These are phyloP conservation scores for Kalmusia sp. DNA, from an alignment of 2,329 filamentous ascomycete genomes.

Conservation along the genomic window DNA sequence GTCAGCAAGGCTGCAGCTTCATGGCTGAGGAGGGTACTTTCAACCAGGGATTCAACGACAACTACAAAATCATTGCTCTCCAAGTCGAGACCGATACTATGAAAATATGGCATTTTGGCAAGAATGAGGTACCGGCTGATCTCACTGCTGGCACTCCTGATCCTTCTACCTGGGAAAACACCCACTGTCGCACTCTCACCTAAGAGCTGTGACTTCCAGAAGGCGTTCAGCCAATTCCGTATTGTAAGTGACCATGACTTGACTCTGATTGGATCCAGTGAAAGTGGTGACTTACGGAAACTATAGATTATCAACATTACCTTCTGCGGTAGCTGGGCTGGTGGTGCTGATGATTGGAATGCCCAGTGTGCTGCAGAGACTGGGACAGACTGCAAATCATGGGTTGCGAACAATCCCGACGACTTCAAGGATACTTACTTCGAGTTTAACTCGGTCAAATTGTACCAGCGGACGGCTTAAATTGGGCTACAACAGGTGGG, in stretches of 20 bases:
- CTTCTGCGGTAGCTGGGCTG: slow-evolving; percentile 7
- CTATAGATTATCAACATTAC: slow-evolving; percentile 4
- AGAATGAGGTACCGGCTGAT: slow-evolving; percentile 3
- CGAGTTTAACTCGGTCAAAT: slow-evolving; percentile 9
- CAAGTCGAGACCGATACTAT: slow-evolving; percentile 1
- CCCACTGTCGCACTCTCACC: slow-evolving; percentile 3
- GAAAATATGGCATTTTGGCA: slow-evolving; percentile 1
- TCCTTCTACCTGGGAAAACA: slow-evolving; percentile 1
- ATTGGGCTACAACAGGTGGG: too few species aligned
- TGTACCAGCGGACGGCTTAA: not conserved
- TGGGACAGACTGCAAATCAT: slow-evolving; percentile 3
- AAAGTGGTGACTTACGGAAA: not conserved
- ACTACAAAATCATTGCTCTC: slow-evolving; percentile 3
- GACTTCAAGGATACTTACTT: slow-evolving; percentile 11
- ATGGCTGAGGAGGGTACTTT: slow-evolving; percentile 3
- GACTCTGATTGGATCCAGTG: not conserved
- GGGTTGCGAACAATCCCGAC: slow-evolving; percentile 8
- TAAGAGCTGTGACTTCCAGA: slow-evolving; percentile 7
- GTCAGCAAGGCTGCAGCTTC: slow-evolving; percentile 1
- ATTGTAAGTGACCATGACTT: slow-evolving; percentile 1
- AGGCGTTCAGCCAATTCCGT: slow-evolving; percentile 2
- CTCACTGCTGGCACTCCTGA: not conserved
- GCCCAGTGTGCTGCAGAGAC: slow-evolving; percentile 7
- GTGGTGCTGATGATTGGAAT: not conserved
- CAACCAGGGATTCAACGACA: slow-evolving; percentile 3